Conservation (phyloP, 768 basidiomycete species). For the Suillus luteus region DNA sequence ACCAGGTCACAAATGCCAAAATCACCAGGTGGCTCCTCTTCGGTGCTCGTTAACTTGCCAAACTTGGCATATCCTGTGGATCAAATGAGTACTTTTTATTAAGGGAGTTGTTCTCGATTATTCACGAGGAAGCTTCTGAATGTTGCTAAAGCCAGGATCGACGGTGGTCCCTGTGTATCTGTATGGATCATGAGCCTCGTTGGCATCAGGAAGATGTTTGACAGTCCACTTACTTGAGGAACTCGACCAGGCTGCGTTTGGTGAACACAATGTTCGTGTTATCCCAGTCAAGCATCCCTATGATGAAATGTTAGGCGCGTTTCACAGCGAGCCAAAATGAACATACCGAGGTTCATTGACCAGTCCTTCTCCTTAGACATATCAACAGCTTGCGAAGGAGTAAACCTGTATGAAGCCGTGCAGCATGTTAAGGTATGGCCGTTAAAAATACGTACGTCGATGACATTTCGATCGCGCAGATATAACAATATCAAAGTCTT, state of each 20-base stretch:
- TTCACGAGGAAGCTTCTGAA: constrained; percentile 75
- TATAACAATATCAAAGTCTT: neutral
- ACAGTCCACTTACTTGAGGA: constrained; percentile 58
- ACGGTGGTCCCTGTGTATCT: constrained; percentile 77
- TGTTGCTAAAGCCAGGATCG: constrained; percentile 73
- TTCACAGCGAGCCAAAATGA: constrained; percentile 4
- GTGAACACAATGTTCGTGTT: constrained; percentile 75
- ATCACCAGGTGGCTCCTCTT: constrained; percentile 31
- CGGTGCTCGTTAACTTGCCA: constrained; percentile 45
- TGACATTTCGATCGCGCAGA: neutral
- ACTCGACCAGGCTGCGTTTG: constrained; percentile 74
- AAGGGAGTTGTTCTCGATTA: neutral
- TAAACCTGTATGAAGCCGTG: constrained; percentile 46
- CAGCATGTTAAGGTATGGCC: neutral
- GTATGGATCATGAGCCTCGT: constrained; percentile 29
- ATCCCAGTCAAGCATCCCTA: constrained; percentile 85
- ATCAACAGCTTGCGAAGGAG: constrained; percentile 56
- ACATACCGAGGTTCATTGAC: constrained; percentile 64
- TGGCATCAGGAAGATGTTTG: neutral
- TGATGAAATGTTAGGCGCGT: neutral
- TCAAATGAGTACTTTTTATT: neutral
- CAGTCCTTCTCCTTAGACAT: constrained; percentile 72
- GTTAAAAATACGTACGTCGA: constrained; percentile 1
- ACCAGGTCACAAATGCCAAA: constrained; percentile 17
- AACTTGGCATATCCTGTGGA: constrained; percentile 70